Evolutionary conservation across 306 rosid genomes (phyloP).

Genomic region (Echinosophora koreensis): DNA sequence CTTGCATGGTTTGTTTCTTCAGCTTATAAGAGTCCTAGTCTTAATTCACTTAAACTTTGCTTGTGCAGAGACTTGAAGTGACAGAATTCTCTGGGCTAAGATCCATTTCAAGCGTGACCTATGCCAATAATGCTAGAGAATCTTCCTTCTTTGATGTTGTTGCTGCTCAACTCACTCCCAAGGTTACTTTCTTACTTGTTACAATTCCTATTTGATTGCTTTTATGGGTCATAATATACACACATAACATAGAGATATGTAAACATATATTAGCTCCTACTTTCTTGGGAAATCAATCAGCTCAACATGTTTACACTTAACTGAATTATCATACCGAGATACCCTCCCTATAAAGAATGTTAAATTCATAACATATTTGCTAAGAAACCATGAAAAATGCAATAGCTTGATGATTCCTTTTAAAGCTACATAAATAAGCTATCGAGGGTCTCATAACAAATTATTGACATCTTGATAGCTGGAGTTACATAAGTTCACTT

Average conservation of each 20-base stretch:
- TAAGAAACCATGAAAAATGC: conserved; percentile 13
- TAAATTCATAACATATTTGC: conserved; percentile 15
- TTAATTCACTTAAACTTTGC: conserved; percentile 34
- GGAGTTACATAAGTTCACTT: conserved; percentile 20
- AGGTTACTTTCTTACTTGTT: conserved; percentile 54
- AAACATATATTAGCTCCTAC: no score
- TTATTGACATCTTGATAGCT: background rate
- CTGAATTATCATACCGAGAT: no score
- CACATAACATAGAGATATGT: no score
- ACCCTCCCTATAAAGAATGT: no score
- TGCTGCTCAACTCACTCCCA: conserved; percentile 83
- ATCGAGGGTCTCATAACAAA: background rate
- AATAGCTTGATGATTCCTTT: conserved; percentile 4
- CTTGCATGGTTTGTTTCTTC: background rate
- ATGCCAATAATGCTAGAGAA: conserved; percentile 67
- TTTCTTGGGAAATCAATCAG: background rate
- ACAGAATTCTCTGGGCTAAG: conserved; percentile 85
- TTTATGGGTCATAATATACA: background rate
- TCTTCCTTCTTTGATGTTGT: conserved; percentile 82
- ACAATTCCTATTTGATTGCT: background rate
- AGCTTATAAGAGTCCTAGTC: background rate
- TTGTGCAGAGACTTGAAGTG: conserved; percentile 77
- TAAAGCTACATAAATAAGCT: background rate
- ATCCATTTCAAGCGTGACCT: conserved; percentile 69
- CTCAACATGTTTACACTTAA: background rate